Evolutionary conservation across 2,329 filamentous ascomycete species (phyloP).

Genomic region (Mycosphaerella arachidis): DNA sequence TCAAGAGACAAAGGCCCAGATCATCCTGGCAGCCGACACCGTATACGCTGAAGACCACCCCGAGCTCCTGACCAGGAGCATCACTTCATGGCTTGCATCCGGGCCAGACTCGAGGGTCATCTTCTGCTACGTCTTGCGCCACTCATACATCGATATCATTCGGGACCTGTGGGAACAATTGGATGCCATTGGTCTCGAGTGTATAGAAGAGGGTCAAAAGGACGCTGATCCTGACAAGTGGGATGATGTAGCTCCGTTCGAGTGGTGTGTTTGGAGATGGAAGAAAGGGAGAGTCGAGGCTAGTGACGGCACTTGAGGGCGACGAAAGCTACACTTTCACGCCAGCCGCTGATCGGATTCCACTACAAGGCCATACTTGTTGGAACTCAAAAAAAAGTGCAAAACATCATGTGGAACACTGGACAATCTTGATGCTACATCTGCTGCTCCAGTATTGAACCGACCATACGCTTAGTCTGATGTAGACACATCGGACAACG

Average conservation of each 20-base stretch:
- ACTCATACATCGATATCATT: conserved; percentile 42
- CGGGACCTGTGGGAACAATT: conserved; percentile 40
- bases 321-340: too few relatives aligned
- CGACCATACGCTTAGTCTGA: too few relatives aligned
- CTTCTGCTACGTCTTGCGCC: conserved; percentile 38
- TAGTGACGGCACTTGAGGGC: background rate
- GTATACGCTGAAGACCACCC: conserved; percentile 42
- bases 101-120: conserved; percentile 32
- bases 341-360: too few relatives aligned
- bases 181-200: conserved; percentile 36
- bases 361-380: too few relatives aligned
- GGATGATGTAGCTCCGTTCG: conserved; percentile 36
- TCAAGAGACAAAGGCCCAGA: conserved; percentile 26
- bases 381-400: too few relatives aligned
- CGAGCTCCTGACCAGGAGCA: conserved; percentile 33
- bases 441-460: too few relatives aligned
- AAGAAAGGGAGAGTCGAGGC: conserved; percentile 8
- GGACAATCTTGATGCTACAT: too few relatives aligned
- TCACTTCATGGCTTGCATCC: conserved; percentile 35
- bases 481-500: too few relatives aligned
- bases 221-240: conserved; percentile 28
- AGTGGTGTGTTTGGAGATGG: conserved; percentile 40
- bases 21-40: conserved; percentile 42
- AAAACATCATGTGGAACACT: too few relatives aligned
- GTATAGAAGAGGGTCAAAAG: conserved; percentile 33